Evolutionary conservation across 768 basidiomycete species (phyloP).

Genomic region (Phanerodontia chrysosporium): DNA sequence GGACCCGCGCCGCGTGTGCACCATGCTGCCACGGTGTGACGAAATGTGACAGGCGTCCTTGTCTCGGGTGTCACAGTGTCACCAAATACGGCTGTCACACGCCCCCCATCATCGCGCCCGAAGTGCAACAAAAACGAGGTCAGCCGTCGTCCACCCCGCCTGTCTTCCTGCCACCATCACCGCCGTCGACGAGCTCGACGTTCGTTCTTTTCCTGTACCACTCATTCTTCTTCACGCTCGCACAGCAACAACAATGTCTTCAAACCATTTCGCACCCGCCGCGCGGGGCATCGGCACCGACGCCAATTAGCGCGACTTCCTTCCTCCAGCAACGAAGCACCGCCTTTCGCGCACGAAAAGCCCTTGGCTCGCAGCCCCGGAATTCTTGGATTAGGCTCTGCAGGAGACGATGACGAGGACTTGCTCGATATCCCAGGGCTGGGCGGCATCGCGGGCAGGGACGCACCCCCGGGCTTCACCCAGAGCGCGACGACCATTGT

Average conservation of each 20-base stretch:
- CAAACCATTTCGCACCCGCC: constrained; percentile 9
- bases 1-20: too few relatives aligned
- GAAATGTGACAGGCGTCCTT: not conserved
- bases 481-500: constrained; percentile 6
- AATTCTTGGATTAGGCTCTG: not conserved
- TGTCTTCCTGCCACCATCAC: constrained; percentile 5
- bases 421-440: not conserved
- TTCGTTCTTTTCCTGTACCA: constrained; percentile 8
- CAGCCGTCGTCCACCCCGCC: not conserved
- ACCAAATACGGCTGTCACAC: not conserved
- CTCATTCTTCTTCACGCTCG: constrained; percentile 7
- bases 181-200: constrained; percentile 12
- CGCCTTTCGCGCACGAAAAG: not conserved
- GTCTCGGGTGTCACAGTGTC: not conserved
- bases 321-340: not conserved
- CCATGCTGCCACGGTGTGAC: not conserved
- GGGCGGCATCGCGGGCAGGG: not conserved
- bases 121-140: not conserved
- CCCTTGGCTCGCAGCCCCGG: not conserved
- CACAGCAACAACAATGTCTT: constrained; percentile 12
- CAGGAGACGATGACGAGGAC: not conserved
- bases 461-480: constrained; percentile 1
- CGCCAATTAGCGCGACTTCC: constrained; percentile 8
- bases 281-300: constrained; percentile 11
- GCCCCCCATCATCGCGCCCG: not conserved